Base-by-base conservation (phyloP, 2,329 filamentous ascomycete genomes). In the Claviceps sp. region DNA sequence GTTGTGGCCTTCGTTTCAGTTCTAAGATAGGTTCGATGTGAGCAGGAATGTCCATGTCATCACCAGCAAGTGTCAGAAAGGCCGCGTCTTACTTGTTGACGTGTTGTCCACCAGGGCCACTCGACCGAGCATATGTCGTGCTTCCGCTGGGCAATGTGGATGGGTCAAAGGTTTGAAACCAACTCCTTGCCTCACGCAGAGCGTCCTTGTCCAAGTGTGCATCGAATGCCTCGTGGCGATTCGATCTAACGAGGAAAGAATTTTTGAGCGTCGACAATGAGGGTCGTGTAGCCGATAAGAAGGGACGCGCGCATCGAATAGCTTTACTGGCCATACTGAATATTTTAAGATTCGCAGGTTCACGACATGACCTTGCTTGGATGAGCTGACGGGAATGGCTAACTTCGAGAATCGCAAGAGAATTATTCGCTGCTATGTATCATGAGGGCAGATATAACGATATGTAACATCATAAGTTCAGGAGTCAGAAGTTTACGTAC, bases 1-100 rank as follows among this genome's bases (percentile, higher is more conserved):
- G 78, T 79, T 45, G 72, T 76, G 22, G 78, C 78, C 57, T 81
- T 82, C 49, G 71, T 76, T 63, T 82, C 78, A 0, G 78, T 82
- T 54, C 78, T 81, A 57, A 55, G 63, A 72, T 5, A 56, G 64
- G 7, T 14, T 22, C n/a, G 3, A 11, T 29, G 34, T 50, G 42
- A 50, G 49, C 22, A n/a, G 20, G 16, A 29, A 17, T 26, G 14
- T 44, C 14, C 20, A 20, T 11, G 66, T 64, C 13, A 68, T 70
- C 46, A 59, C 8, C 16, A 23, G 7, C 13, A 4, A 20, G 11
- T 29, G 22, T 22, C 6, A 23, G 42, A 7, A 44, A 34, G 29
- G 9, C 9, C 8, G 9, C n/a, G 20, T 42, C 72, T 50, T 59
- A 81, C 78, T 81, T 82, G 60, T 82, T 82, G 36, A 81, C 78